phyloP scores from a whole-genome alignment of 768 basidiomycete species.

The Tricholoma bakamatsutake region DNA sequence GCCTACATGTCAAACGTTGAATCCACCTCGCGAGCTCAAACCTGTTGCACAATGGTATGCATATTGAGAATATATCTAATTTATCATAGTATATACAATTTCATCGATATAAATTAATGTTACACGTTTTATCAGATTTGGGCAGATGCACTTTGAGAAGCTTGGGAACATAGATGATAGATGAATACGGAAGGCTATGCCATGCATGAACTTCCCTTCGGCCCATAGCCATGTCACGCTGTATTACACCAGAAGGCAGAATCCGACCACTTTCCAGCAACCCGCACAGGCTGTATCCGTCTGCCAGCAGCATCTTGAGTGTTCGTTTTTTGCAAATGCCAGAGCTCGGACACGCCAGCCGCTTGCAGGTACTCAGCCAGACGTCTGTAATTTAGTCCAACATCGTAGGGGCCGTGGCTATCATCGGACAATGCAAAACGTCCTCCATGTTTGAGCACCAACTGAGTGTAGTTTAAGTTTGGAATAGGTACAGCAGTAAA shows the following conservation, averaged over 20 bases:
- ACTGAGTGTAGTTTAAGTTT: slow-evolving; percentile 33
- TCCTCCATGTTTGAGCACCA: slow-evolving; percentile 64
- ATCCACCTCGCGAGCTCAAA: too few species aligned
- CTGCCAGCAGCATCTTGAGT: slow-evolving; percentile 43
- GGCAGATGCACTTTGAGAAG: too few species aligned
- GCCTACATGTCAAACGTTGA: too few species aligned
- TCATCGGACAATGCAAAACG: slow-evolving; percentile 89
- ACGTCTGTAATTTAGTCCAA: slow-evolving; percentile 79
- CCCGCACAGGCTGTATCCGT: slow-evolving; percentile 33
- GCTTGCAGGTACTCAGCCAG: slow-evolving; percentile 58
- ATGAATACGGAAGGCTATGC: too few species aligned
- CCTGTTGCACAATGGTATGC: too few species aligned
- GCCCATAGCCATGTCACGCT: background rate
- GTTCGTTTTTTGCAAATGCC: slow-evolving; percentile 46
- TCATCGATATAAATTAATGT: too few species aligned
- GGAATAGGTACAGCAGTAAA: slow-evolving; percentile 2
- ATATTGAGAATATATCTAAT: too few species aligned
- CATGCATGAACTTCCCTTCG: background rate
- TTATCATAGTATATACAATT: too few species aligned
- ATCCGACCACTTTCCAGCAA: slow-evolving; percentile 51
- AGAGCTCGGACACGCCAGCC: slow-evolving; percentile 58
- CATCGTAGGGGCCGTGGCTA: slow-evolving; percentile 85
- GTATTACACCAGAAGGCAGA: slow-evolving; percentile 49
- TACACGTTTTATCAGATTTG: too few species aligned
- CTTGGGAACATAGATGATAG: too few species aligned